phyloP scores from a whole-genome alignment of 371 early-diverging fungal genomes.

The Saksenaea oblongispora region DNA sequence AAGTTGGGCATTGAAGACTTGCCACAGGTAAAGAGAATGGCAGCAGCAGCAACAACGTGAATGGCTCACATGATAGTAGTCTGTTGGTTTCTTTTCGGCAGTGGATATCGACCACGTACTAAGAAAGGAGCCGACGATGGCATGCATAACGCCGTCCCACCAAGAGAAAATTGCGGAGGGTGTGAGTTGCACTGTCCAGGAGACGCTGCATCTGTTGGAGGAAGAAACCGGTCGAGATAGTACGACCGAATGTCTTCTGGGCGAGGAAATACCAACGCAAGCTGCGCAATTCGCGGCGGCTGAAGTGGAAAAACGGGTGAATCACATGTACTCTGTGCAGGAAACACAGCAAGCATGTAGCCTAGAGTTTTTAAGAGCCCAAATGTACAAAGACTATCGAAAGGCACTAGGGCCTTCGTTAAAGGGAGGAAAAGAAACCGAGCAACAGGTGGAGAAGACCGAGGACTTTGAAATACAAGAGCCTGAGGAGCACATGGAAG shows the following conservation, averaged over 20 bases:
- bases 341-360: conserved; percentile 10
- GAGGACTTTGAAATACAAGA: not conserved
- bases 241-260: conserved; percentile 21
- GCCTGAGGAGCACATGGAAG: not conserved
- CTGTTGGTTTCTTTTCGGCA: conserved; percentile 94
- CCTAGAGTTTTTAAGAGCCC: conserved; percentile 36
- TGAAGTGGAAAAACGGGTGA: too few relatives aligned
- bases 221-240: not conserved
- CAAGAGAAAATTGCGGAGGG: conserved; percentile 64
- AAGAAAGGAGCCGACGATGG: conserved; percentile 88
- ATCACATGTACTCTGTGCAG: conserved; percentile 4
- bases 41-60: too few relatives aligned
- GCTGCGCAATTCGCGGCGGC: not conserved
- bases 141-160: conserved; percentile 80
- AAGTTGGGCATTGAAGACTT: conserved; percentile 85
- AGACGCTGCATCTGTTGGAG: conserved; percentile 40
- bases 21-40: conserved; percentile 71
- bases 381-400: conserved; percentile 37
- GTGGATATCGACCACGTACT: conserved; percentile 94
- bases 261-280: conserved; percentile 13
- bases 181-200: conserved; percentile 52
- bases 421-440: conserved; percentile 29
- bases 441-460: conserved; percentile 16
- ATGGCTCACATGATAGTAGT: too few relatives aligned
- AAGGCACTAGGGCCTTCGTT: conserved; percentile 1